phyloP scores from a whole-genome alignment of 2,329 filamentous ascomycete genomes.

The Ophiocordyceps polyrhachis-furcata region DNA sequence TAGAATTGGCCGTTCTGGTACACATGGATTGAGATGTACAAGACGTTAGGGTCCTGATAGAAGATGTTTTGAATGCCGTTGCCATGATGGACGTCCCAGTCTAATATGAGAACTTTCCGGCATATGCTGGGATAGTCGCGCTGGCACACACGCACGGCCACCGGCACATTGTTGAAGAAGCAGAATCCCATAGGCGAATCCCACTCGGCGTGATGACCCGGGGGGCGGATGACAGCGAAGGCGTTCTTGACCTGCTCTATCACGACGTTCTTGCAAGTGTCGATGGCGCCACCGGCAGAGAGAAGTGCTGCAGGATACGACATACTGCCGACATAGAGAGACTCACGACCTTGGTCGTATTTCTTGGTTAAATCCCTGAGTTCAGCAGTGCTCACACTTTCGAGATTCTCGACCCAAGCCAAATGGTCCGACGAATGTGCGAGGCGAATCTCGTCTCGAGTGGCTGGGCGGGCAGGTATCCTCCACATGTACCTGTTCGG shows the following conservation, averaged over 20 bases:
- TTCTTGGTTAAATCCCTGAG: slow-evolving; percentile 46
- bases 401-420: slow-evolving; percentile 50
- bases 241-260: slow-evolving; percentile 75
- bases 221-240: slow-evolving; percentile 86
- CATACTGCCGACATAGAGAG: slow-evolving; percentile 66
- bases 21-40: slow-evolving; percentile 91
- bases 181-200: slow-evolving; percentile 85
- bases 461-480: slow-evolving; percentile 63
- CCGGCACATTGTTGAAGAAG: slow-evolving; percentile 92
- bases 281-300: slow-evolving; percentile 83
- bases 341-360: slow-evolving; percentile 49
- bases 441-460: slow-evolving; percentile 57
- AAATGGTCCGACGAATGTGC: slow-evolving; percentile 66
- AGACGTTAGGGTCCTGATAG: slow-evolving; percentile 80
- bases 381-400: slow-evolving; percentile 37
- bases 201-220: slow-evolving; percentile 85
- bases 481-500: slow-evolving; percentile 51
- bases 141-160: slow-evolving; percentile 80
- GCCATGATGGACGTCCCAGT: slow-evolving; percentile 72
- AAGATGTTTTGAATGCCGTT: slow-evolving; percentile 96
- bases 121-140: slow-evolving; percentile 60
- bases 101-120: slow-evolving; percentile 78
- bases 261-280: slow-evolving; percentile 85
- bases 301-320: slow-evolving; percentile 67
- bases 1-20: slow-evolving; percentile 75